Conservation (phyloP, 2,329 filamentous ascomycete genomes). For the Paraconiothyrium sp. region DNA sequence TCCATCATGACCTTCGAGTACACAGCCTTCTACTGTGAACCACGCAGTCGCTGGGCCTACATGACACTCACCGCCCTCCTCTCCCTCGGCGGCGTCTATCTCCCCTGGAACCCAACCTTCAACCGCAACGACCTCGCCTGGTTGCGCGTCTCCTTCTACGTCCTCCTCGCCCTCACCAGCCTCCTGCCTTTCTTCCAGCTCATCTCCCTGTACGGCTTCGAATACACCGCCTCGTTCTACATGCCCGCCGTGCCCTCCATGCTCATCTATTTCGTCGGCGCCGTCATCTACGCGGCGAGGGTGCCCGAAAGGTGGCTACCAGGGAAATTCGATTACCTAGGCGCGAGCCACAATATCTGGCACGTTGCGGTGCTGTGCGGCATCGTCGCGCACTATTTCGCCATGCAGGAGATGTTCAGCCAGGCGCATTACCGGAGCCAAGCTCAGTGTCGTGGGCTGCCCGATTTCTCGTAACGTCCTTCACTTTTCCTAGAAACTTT, state of each 20-base stretch:
- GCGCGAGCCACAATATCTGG: conserved; percentile 97
- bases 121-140: conserved; percentile 93
- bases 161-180: conserved; percentile 85
- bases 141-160: conserved; percentile 90
- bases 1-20: conserved; percentile 99
- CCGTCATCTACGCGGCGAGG: conserved; percentile 88
- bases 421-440: conserved; percentile 53
- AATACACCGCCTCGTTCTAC: conserved; percentile 90
- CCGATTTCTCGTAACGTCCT: conserved; percentile 30
- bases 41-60: conserved; percentile 84
- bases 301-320: conserved; percentile 93
- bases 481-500: not conserved
- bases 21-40: conserved; percentile 98
- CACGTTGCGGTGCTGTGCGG: conserved; percentile 93
- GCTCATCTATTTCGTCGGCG: conserved; percentile 84
- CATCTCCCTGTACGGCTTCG: conserved; percentile 76
- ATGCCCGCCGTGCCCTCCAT: conserved; percentile 86
- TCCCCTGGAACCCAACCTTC: conserved; percentile 96
- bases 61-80: conserved; percentile 82
- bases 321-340: conserved; percentile 93
- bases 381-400: conserved; percentile 95
- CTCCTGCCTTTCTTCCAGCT: conserved; percentile 90
- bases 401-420: conserved; percentile 95
- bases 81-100: conserved; percentile 85
- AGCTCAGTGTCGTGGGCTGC: conserved; percentile 46